These are phyloP conservation scores for Trichoderma sp. DNA, from an alignment of 2,329 filamentous ascomycete genomes.

Conservation along the genomic window DNA sequence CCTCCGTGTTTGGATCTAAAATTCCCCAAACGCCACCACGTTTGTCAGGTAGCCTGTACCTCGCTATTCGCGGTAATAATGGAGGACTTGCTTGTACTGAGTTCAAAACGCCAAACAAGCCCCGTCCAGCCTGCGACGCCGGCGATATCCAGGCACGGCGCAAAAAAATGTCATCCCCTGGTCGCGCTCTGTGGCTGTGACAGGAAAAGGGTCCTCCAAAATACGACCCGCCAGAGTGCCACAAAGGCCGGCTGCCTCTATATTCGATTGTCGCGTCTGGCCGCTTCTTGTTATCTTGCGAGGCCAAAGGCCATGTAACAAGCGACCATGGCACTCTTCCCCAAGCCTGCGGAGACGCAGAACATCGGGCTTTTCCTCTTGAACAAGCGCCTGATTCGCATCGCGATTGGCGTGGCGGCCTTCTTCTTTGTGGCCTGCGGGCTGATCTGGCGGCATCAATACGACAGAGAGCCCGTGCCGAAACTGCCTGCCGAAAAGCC, in stretches of 20 bases:
- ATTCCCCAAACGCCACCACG: neutral
- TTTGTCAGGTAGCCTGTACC: constrained; percentile 1
- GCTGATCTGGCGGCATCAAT: constrained; percentile 33
- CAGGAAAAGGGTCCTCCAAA: neutral
- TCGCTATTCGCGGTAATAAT: accelerated
- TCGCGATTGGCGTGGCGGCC: constrained; percentile 34
- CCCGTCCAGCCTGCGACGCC: constrained; percentile 10
- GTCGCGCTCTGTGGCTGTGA: constrained; percentile 14
- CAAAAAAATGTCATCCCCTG: constrained; percentile 18
- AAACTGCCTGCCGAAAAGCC: constrained; percentile 2
- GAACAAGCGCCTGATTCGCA: constrained; percentile 42
- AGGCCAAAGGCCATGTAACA: constrained; percentile 19
- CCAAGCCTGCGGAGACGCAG: constrained; percentile 25
- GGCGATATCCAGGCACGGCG: constrained; percentile 1
- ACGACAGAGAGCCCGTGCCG: neutral
- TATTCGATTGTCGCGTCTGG: neutral
- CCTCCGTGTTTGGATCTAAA: neutral
- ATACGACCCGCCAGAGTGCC: neutral
- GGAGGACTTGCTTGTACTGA: neutral
- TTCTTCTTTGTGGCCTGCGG: constrained; percentile 35
- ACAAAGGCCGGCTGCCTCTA: neutral
- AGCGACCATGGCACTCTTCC: constrained; percentile 27
- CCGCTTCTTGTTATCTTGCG: neutral
- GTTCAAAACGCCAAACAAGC: neutral
- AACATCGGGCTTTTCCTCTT: constrained; percentile 34